These are phyloP conservation scores for Lodderomyces orthopsilosis DNA, from an alignment of 1,139 yeast species.

Conservation along the genomic window DNA sequence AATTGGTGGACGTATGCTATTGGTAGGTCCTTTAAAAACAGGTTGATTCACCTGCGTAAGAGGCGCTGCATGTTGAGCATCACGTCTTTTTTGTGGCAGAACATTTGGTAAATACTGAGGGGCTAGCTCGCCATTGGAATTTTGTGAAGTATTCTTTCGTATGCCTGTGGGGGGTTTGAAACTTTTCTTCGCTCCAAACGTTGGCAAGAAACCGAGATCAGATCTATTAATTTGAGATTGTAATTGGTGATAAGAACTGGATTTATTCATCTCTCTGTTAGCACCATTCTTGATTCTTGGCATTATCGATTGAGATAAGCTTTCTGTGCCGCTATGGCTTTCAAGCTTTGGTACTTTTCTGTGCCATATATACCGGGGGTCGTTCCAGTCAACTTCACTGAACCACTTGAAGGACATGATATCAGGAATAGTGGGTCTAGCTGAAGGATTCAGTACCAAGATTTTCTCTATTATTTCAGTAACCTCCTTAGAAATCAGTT, in stretches of 20 bases:
- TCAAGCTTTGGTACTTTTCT: constrained; percentile 49
- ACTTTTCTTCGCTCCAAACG: constrained; percentile 23
- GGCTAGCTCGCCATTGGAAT: not conserved
- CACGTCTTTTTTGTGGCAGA: constrained; percentile 8
- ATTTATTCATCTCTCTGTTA: constrained; percentile 38
- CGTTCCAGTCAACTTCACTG: constrained; percentile 41
- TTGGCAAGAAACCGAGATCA: constrained; percentile 35
- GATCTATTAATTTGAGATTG: constrained; percentile 40
- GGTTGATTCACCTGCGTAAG: constrained; percentile 4
- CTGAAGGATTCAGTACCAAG: constrained; percentile 46
- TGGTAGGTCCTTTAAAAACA: not conserved
- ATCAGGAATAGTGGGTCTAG: constrained; percentile 34
- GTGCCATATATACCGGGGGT: constrained; percentile 41
- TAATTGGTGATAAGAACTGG: constrained; percentile 40
- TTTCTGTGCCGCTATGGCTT: constrained; percentile 1
- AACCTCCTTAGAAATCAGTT: constrained; percentile 58
- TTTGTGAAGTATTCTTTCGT: constrained; percentile 19
- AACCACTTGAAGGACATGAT: constrained; percentile 41
- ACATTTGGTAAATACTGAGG: constrained; percentile 1
- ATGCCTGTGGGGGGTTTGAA: constrained; percentile 36
- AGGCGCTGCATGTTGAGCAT: constrained; percentile 7
- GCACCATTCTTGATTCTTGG: constrained; percentile 39
- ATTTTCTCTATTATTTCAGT: constrained; percentile 69
- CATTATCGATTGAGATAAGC: constrained; percentile 16
- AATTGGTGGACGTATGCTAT: not conserved